Evolutionary conservation across 2,329 filamentous ascomycete genomes (phyloP), one percentile per base, ranked within the genome.

Genomic region (Aspergillus sp.): DNA sequence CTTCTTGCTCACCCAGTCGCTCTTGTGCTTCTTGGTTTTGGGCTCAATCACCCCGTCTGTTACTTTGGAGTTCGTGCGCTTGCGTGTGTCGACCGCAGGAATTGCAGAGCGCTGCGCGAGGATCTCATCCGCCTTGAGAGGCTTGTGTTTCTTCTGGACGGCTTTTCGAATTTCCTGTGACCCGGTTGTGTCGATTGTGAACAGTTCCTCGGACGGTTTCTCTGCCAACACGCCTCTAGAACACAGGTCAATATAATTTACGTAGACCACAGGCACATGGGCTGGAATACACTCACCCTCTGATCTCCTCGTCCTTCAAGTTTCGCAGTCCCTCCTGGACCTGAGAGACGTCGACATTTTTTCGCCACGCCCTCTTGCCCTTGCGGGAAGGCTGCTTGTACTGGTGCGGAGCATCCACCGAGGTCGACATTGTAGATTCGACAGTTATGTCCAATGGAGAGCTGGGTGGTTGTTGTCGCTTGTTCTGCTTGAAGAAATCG

Each of bases 301-400:
- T 74, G 45, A 93, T 91, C 40, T 95, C 81, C 66, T 96, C 83
- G 37, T 93, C 82, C 51, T 91, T 86, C 45, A 93, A 68, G 52
- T 82, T 73, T 42, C 86, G 80, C 20, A 98, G 74, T 39, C 91
- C 91, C 33, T 81, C 67, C 50, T 89, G 74, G 15, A 98, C 75
- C 41, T 93, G 80, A 16, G 84, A 81, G 41, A 96, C 75, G 63
- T 98, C 86, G 60, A 98, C 86, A 65, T 98, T 94, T 62, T 96
- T 98, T 55, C 91, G 76, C 91, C 91, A 98, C 19, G 91, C 89
- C 67, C 93, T 96, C 66, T 96, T 96, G 50, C 93, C 91, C 60
- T 98, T 98, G 56, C 91, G 75, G 4, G 89, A 96, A 15, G 86
- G 77, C 61, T 98, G 91, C 43, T 76, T 86, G 63, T 81, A 78